A percentile compares a stretch with the other conserved stretches of the same genome.
Conservation (phyloP, 768 basidiomycete genomes). For the Leccinum subtestaceum region DNA sequence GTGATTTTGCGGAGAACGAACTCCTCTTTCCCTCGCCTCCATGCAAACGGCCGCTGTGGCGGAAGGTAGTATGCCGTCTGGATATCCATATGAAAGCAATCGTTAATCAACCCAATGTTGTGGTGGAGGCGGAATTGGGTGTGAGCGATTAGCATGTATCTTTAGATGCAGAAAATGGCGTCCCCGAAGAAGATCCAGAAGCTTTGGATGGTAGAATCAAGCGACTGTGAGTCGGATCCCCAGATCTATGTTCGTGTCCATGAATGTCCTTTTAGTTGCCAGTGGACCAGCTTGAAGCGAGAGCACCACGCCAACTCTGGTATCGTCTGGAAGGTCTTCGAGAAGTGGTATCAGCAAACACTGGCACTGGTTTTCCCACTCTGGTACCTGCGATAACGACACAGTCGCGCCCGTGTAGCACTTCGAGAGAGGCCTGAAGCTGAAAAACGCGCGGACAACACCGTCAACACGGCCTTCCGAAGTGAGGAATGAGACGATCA, state of each 20-base stretch:
- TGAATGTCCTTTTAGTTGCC: conserved; percentile 38
- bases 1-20: conserved; percentile 86
- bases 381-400: too few relatives aligned
- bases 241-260: conserved; percentile 2
- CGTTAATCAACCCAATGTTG: conserved; percentile 40
- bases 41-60: conserved; percentile 18
- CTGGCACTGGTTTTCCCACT: too few relatives aligned
- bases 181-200: conserved; percentile 66
- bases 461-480: neutral
- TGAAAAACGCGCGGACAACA: neutral
- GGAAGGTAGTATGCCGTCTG: conserved; percentile 12
- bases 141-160: conserved; percentile 49
- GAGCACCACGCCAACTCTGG: too few relatives aligned
- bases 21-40: conserved; percentile 79
- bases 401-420: too few relatives aligned
- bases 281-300: too few relatives aligned
- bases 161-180: conserved; percentile 63
- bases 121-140: conserved; percentile 75
- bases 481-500: neutral
- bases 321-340: too few relatives aligned
- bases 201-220: conserved; percentile 66
- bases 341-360: too few relatives aligned
- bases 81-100: neutral
- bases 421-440: too few relatives aligned
- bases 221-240: conserved; percentile 50